A percentile compares a stretch with the other conserved stretches of the same genome.
phyloP scores from a whole-genome alignment of 2,329 filamentous ascomycete species.

The Delphinella strobiligena region DNA sequence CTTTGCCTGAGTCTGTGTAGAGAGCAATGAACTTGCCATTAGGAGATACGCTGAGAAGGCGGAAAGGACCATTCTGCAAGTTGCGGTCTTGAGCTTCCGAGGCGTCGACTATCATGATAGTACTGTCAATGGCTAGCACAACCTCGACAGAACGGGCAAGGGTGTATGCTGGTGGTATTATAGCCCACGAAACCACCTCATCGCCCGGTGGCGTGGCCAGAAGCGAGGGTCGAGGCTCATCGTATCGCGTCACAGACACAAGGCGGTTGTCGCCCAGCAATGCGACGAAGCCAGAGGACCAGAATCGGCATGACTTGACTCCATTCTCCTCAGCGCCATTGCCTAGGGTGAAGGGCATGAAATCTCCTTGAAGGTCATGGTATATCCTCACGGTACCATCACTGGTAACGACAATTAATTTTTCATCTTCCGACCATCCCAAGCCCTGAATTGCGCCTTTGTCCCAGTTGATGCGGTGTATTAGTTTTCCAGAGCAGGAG shows the following conservation, averaged over 20 bases:
- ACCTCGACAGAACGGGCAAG: constrained; percentile 90
- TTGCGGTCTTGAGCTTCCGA: constrained; percentile 84
- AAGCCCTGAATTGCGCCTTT: constrained; percentile 76
- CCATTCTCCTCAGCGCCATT: constrained; percentile 79
- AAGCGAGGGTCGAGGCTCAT: constrained; percentile 77
- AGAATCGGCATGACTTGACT: constrained; percentile 84
- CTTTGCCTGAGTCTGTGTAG: constrained; percentile 71
- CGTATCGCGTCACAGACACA: constrained; percentile 76
- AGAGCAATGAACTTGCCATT: constrained; percentile 81
- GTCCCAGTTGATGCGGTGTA: constrained; percentile 81
- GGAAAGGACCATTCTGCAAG: constrained; percentile 84
- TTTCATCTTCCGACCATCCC: constrained; percentile 95
- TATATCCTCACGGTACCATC: constrained; percentile 89
- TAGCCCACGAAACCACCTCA: constrained; percentile 73
- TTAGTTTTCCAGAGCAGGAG: constrained; percentile 79
- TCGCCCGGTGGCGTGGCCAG: constrained; percentile 68
- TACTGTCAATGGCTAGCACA: constrained; percentile 70
- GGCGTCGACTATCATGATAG: constrained; percentile 76
- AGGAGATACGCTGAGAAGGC: constrained; percentile 79
- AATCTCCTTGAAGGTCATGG: constrained; percentile 85
- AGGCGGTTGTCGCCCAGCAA: constrained; percentile 79
- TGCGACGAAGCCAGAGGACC: constrained; percentile 83
- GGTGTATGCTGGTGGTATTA: constrained; percentile 79
- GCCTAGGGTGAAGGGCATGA: constrained; percentile 85
- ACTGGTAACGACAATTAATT: constrained; percentile 72